Conservation (phyloP, 345 rosid genomes). For the Draba incana region DNA sequence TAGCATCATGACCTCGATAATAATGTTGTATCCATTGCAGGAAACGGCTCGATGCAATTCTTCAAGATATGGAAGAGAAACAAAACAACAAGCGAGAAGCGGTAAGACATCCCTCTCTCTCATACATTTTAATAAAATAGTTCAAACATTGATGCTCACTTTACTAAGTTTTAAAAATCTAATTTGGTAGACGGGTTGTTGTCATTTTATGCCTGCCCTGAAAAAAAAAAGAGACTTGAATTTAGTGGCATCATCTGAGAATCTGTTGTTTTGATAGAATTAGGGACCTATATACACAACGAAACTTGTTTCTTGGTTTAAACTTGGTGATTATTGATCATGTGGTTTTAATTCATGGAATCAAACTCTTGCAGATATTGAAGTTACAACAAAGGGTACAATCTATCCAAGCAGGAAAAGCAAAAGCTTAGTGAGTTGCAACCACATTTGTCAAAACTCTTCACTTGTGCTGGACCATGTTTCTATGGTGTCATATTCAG, state of each 20-base stretch:
- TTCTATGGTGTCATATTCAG: slow-evolving; percentile 22
- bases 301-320: slow-evolving; percentile 8
- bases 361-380: slow-evolving; percentile 54
- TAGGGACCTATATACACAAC: neutral
- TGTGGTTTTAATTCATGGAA: slow-evolving; percentile 26
- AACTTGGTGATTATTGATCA: slow-evolving; percentile 9
- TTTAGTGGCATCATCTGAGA: neutral
- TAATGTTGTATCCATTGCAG: slow-evolving; percentile 44
- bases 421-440: slow-evolving; percentile 57
- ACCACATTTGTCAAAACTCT: slow-evolving; percentile 27
- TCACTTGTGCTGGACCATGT: slow-evolving; percentile 10
- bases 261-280: slow-evolving; percentile 15
- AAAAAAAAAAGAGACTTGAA: slow-evolving; percentile 3
- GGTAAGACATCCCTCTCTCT: slow-evolving; percentile 49
- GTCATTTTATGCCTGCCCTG: neutral
- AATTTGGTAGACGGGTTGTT: neutral
- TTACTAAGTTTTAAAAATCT: neutral
- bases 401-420: slow-evolving; percentile 86
- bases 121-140: neutral
- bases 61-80: slow-evolving; percentile 92
- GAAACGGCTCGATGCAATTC: slow-evolving; percentile 85
- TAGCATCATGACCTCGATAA: slow-evolving; percentile 12
- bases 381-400: slow-evolving; percentile 88
- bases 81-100: slow-evolving; percentile 90
- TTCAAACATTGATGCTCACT: neutral